These are phyloP conservation scores for Kitagawia praeruptora DNA, from an alignment of 129 eudicot genomes.

Conservation along the genomic window DNA sequence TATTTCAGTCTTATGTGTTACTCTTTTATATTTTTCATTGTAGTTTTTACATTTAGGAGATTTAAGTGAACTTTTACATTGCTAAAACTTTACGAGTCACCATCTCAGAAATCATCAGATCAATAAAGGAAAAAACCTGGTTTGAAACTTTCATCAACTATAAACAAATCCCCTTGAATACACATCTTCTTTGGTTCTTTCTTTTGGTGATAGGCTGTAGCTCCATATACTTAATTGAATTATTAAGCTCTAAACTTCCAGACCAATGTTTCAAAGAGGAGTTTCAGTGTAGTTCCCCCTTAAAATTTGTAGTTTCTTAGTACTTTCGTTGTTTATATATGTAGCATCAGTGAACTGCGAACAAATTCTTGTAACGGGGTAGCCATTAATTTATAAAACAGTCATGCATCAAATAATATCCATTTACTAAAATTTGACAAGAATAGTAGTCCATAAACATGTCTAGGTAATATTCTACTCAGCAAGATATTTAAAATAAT, in stretches of 20 bases:
- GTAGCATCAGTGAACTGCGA: neutral
- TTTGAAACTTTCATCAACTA: neutral
- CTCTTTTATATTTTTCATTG: neutral
- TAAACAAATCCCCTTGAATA: neutral
- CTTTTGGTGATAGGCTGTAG: neutral
- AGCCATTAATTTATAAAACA: neutral
- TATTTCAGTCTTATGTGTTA: conserved; percentile 1
- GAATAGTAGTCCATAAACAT: neutral
- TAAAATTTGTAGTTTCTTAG: neutral
- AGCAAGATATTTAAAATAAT: neutral
- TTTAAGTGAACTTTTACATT: neutral
- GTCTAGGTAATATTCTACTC: neutral
- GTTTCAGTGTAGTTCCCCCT: neutral
- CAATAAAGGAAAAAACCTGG: neutral
- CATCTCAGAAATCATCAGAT: neutral
- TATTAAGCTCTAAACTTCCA: neutral
- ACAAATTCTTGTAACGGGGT: neutral
- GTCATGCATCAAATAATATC: neutral
- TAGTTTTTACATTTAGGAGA: neutral
- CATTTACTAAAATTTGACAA: neutral
- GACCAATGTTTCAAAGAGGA: neutral
- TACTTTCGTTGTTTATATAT: neutral
- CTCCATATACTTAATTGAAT: neutral
- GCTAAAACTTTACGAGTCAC: neutral
- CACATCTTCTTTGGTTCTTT: neutral